Evolutionary conservation across 1,284 basidiomycete species (phyloP).

Genomic region (Anthracocystis panici-leucophaei): DNA sequence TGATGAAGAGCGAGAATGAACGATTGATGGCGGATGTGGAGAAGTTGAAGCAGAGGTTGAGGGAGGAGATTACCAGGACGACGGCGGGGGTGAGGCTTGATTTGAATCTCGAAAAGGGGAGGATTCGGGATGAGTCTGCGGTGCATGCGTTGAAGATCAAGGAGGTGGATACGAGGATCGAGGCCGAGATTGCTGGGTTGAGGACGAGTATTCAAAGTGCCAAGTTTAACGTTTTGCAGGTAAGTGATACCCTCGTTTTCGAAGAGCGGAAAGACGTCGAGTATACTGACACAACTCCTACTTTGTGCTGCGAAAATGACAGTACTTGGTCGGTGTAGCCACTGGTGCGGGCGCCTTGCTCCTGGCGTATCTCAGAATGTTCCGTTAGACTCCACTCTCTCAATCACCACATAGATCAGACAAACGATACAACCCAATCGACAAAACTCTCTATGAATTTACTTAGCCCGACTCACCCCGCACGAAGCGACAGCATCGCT

Average conservation of each 20-base stretch:
- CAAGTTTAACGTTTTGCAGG: conserved; percentile 75
- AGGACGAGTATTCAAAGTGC: conserved; percentile 91
- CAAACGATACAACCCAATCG: not conserved
- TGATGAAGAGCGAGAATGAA: conserved; percentile 96
- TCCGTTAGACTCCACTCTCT: conserved; percentile 43
- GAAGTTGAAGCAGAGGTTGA: conserved; percentile 91
- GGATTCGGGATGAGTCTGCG: conserved; percentile 92
- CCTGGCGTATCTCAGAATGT: conserved; percentile 81
- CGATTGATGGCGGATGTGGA: conserved; percentile 90
- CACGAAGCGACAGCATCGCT: conserved; percentile 34
- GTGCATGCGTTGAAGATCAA: conserved; percentile 96
- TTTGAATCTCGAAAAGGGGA: conserved; percentile 93
- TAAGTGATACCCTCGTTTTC: conserved; percentile 17
- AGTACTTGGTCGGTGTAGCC: conserved; percentile 72
- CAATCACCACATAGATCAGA: not conserved
- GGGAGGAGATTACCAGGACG: conserved; percentile 84
- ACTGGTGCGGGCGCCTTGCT: conserved; percentile 87
- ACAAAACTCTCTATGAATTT: not conserved
- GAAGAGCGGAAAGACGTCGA: too few species aligned
- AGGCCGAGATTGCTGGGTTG: conserved; percentile 92
- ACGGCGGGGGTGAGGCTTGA: conserved; percentile 95
- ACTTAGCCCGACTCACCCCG: not conserved
- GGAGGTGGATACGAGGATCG: conserved; percentile 96
- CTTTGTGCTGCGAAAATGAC: not conserved
- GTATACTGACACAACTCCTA: not conserved